Conservation (phyloP, 257 asterid species). For the Gynochthodes officinalis region DNA sequence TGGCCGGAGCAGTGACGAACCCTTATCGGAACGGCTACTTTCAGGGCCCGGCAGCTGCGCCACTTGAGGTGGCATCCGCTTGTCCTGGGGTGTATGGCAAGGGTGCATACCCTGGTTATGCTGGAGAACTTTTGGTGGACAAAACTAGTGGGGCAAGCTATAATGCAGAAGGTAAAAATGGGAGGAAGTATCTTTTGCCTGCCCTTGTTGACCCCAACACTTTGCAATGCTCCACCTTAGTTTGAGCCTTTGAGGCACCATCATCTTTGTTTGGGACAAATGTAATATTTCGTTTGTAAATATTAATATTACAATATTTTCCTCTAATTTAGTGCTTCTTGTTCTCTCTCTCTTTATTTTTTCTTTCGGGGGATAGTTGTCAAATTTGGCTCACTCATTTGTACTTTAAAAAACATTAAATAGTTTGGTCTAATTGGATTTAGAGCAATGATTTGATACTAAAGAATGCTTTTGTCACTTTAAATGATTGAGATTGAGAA, state of each 20-base stretch:
- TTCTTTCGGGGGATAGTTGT: no score
- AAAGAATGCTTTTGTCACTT: no score
- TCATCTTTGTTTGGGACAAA: no score
- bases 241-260: background rate
- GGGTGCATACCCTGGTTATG: constrained; percentile 23
- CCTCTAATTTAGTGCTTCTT: no score
- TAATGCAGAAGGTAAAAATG: constrained; percentile 30
- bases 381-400: no score
- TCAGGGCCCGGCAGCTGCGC: constrained; percentile 27
- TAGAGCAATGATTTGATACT: no score
- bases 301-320: no score
- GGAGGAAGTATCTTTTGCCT: constrained; percentile 32
- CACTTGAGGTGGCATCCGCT: constrained; percentile 29
- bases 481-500: no score
- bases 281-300: no score
- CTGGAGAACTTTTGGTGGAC: constrained; percentile 20
- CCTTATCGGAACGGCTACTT: constrained; percentile 30
- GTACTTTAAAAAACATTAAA: no score
- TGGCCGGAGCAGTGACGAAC: constrained; percentile 32
- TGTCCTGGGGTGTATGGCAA: constrained; percentile 23
- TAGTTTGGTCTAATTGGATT: no score
- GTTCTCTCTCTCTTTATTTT: no score
- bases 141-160: constrained; percentile 25
- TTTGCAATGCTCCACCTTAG: constrained; percentile 10
- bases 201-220: constrained; percentile 24